phyloP scores from a whole-genome alignment of 495 filamentous ascomycete genomes.

The Penicillium verhagenii region DNA sequence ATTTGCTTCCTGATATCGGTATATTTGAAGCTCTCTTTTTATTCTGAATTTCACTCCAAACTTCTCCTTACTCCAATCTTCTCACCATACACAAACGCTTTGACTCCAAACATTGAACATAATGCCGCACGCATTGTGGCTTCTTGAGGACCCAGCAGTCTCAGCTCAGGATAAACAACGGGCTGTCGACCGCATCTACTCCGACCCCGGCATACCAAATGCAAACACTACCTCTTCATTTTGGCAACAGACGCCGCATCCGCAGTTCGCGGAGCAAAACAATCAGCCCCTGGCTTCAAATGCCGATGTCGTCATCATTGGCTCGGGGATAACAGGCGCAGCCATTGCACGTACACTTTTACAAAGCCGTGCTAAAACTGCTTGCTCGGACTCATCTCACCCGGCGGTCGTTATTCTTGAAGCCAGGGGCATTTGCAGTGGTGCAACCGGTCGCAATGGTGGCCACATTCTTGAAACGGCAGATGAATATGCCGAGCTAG shows the following conservation, averaged over 20 bases:
- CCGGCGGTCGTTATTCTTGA: conserved; percentile 68
- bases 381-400: conserved; percentile 20
- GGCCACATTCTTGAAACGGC: conserved; percentile 36
- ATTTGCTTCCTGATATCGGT: neutral
- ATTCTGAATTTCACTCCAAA: neutral
- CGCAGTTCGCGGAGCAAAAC: conserved; percentile 57
- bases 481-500: conserved; percentile 29
- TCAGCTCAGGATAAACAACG: conserved; percentile 19
- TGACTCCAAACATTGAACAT: neutral
- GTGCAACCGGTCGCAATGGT: conserved; percentile 69
- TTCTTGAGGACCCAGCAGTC: conserved; percentile 20
- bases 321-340: conserved; percentile 69
- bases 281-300: conserved; percentile 57
- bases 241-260: conserved; percentile 62
- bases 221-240: conserved; percentile 63
- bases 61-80: neutral
- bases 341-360: conserved; percentile 64
- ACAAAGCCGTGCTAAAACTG: conserved; percentile 28
- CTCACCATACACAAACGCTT: neutral
- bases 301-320: conserved; percentile 67
- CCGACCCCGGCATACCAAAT: conserved; percentile 35
- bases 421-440: conserved; percentile 74
- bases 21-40: neutral
- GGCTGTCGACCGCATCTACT: conserved; percentile 24
- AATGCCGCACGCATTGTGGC: conserved; percentile 25